Conservation (phyloP, 306 rosid species). For the Sophora flavescens region DNA sequence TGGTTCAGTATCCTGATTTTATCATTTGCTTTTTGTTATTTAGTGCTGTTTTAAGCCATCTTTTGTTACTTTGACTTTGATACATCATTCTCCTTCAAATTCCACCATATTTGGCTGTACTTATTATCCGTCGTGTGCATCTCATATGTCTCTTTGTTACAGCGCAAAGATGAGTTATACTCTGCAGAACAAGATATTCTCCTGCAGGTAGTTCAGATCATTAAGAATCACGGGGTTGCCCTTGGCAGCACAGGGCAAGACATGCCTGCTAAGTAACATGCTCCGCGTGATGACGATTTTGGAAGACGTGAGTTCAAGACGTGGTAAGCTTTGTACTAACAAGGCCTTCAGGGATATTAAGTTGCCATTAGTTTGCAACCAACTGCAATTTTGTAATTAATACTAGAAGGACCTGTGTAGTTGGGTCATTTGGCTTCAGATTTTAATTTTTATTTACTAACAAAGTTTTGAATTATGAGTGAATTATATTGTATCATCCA, state of each 20-base stretch:
- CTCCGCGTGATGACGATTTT: conserved; percentile 9
- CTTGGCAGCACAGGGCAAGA: conserved; percentile 61
- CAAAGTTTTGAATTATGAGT: conserved; percentile 11
- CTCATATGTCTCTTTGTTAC: conserved; percentile 35
- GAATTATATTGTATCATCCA: not conserved
- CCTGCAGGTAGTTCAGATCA: conserved; percentile 68
- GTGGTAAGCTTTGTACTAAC: not conserved
- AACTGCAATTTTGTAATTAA: conserved; percentile 14
- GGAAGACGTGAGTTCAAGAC: conserved; percentile 1
- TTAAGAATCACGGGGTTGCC: conserved; percentile 68
- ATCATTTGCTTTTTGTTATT: not conserved
- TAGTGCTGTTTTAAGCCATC: conserved; percentile 16
- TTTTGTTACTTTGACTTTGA: conserved; percentile 28
- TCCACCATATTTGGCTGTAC: conserved; percentile 6
- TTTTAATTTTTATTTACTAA: conserved; percentile 26
- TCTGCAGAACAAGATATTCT: conserved; percentile 85
- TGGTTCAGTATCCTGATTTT: not conserved
- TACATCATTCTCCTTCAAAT: conserved; percentile 29
- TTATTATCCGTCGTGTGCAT: not conserved
- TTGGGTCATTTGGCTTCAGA: conserved; percentile 29
- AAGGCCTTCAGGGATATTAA: conserved; percentile 16
- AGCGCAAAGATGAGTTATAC: conserved; percentile 75
- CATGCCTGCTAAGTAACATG: conserved; percentile 15
- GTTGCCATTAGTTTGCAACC: conserved; percentile 1
- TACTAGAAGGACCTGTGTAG: not conserved